Conservation (phyloP, 1,284 basidiomycete species). For the Ceratobasidium sp. region DNA sequence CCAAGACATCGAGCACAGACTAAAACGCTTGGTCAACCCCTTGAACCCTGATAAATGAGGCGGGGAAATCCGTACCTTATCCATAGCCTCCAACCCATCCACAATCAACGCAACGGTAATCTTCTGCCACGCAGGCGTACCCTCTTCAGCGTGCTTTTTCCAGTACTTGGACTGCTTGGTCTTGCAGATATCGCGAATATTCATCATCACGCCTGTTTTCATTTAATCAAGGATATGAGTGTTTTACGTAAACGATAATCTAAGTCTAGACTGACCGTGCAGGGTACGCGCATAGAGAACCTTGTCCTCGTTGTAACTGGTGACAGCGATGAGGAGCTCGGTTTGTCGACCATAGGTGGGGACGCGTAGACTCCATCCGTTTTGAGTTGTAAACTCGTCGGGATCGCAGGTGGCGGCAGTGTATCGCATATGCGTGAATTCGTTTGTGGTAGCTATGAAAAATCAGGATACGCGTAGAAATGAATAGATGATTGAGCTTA, state of each 20-base stretch:
- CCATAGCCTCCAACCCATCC: constrained; percentile 96
- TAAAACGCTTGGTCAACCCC: neutral
- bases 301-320: constrained; percentile 94
- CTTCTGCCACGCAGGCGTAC: constrained; percentile 90
- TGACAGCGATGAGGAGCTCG: constrained; percentile 93
- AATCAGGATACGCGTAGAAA: constrained; percentile 38
- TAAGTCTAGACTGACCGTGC: constrained; percentile 68
- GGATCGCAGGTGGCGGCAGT: constrained; percentile 95
- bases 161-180: constrained; percentile 95
- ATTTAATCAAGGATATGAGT: neutral
- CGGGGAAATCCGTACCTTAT: constrained; percentile 72
- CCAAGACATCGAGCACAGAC: constrained; percentile 85
- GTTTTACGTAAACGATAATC: constrained; percentile 33
- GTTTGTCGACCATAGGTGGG: constrained; percentile 92
- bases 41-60: constrained; percentile 7
- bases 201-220: constrained; percentile 85
- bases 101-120: constrained; percentile 92
- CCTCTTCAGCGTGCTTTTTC: constrained; percentile 88
- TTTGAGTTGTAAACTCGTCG: constrained; percentile 88
- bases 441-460: constrained; percentile 38
- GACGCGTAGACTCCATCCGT: constrained; percentile 87
- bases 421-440: constrained; percentile 82
- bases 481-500: constrained; percentile 13
- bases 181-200: constrained; percentile 98
- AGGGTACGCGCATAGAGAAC: constrained; percentile 92